Evolutionary conservation across 1,284 basidiomycete species (phyloP).

Genomic region (Microbotryomycetes sp.): DNA sequence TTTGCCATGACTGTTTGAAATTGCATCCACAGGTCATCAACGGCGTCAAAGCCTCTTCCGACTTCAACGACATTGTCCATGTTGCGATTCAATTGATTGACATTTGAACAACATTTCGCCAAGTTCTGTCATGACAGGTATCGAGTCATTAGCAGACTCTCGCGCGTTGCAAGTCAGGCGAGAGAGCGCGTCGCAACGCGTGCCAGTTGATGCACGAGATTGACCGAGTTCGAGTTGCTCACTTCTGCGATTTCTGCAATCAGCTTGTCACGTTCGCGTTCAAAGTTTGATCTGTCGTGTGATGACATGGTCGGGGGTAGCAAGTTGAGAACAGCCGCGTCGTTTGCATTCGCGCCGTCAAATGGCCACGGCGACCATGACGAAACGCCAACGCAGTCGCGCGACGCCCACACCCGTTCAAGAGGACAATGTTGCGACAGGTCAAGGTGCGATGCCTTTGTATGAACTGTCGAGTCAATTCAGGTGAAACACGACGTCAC

Average conservation of each 20-base stretch:
- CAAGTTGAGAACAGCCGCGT: too few species aligned
- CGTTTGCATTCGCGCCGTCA: too few species aligned
- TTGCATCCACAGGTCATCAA: constrained; percentile 24
- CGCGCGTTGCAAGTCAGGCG: too few species aligned
- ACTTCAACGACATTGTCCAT: constrained; percentile 27
- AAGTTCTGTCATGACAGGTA: constrained; percentile 15
- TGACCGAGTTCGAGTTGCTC: background rate
- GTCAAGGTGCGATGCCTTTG: constrained; percentile 42
- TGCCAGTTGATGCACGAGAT: background rate
- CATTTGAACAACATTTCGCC: constrained; percentile 15
- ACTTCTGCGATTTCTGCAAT: constrained; percentile 32
- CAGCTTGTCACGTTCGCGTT: constrained; percentile 25
- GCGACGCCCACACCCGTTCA: too few species aligned
- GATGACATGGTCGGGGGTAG: background rate
- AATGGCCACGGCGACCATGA: too few species aligned
- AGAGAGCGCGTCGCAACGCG: constrained; percentile 1
- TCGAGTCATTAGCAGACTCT: background rate
- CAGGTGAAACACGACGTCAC: constrained; percentile 41
- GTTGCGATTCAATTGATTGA: constrained; percentile 32
- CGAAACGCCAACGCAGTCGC: too few species aligned
- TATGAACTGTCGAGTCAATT: constrained; percentile 82
- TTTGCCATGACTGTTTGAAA: constrained; percentile 25
- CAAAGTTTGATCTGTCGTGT: constrained; percentile 13
- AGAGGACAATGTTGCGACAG: background rate
- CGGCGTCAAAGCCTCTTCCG: constrained; percentile 23